Evolutionary conservation across 148 eudicot species (phyloP), one percentile per base, ranked within the genome.

Genomic region (Beta vulgaris): DNA sequence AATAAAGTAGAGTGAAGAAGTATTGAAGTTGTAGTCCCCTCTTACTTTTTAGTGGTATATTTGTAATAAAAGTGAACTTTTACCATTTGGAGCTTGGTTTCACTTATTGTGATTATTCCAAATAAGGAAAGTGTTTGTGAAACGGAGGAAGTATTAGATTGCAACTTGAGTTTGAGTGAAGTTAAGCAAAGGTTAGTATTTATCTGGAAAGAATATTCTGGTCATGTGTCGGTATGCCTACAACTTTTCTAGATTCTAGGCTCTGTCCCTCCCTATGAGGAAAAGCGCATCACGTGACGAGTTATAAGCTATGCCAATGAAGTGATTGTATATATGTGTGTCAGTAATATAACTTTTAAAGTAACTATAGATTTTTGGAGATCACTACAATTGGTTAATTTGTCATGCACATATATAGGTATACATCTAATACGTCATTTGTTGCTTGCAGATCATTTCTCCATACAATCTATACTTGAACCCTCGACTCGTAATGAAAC

Each of bases 401-500:
- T 28, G 21, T 54, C 13, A 11, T 37, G 57, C 10, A 29, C 6
- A 7, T 15, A 1, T 1, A 18, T 55, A 35, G 48, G 59, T 13
- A 36, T 35, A 16, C 9, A 46, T 13, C 64, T 81, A 23, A 81
- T 58, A 51, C 31, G 29, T 18, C 23, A 37, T 18, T 64, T 36
- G 19, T 18, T 61, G 60, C 9, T 72, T 84, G 90, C 93, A 94
- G 98, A 92, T 94, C 64, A 92, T 94, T 74, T 92, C 98, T 57
- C 97, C 97, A 1, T 83, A 89, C 73, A 88, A 92, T 76, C 72
- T 95, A 60, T 95, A 95, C 84, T 82, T 95, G 90, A 86, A 92
- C 67, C 98, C 98, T 10, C 87, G 59, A 76, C 92, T 89, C 54
- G 98, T 95, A 60, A 85, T 92, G 82, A 95, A 95, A 85, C 92